Percentiles rank a stretch among this genome's conserved stretches.
These are phyloP conservation scores for Asparagopsis taxiformis DNA, from an alignment of 31 red algal genomes.

Conservation along the genomic window DNA sequence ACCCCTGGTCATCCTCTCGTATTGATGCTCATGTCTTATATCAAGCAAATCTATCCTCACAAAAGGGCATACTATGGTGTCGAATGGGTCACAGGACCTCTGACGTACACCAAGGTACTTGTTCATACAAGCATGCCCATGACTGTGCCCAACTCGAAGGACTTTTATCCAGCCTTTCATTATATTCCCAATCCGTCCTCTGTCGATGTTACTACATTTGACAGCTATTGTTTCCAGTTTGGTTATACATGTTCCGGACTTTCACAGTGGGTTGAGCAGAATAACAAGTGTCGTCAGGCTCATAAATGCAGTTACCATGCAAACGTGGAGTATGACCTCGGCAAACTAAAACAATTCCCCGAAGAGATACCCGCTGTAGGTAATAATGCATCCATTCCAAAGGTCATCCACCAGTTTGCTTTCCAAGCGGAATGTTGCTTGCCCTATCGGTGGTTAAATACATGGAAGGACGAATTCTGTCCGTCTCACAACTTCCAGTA, in stretches of 20 bases:
- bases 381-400: constrained; percentile 18
- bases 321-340: constrained; percentile 38
- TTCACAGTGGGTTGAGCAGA: constrained; percentile 49
- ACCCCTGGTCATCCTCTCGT: constrained; percentile 74
- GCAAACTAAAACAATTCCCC: constrained; percentile 60
- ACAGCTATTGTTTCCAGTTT: constrained; percentile 74
- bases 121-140: constrained; percentile 54
- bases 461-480: constrained; percentile 67
- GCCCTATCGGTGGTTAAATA: constrained; percentile 50
- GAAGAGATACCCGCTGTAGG: background rate
- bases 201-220: constrained; percentile 60
- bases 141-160: constrained; percentile 38
- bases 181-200: constrained; percentile 67
- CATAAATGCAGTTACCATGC: constrained; percentile 53
- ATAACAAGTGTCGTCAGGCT: constrained; percentile 67
- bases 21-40: constrained; percentile 70
- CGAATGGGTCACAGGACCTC: constrained; percentile 79
- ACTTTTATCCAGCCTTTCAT: constrained; percentile 76
- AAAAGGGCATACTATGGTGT: constrained; percentile 76
- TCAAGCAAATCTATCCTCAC: constrained; percentile 47
- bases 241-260: constrained; percentile 78
- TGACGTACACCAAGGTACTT: constrained; percentile 69
- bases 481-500: constrained; percentile 30
- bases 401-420: constrained; percentile 57
- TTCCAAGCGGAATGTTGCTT: constrained; percentile 9